Base-by-base conservation (phyloP, 805 yeast genomes). In the Zygotorulaspora danielsina region DNA sequence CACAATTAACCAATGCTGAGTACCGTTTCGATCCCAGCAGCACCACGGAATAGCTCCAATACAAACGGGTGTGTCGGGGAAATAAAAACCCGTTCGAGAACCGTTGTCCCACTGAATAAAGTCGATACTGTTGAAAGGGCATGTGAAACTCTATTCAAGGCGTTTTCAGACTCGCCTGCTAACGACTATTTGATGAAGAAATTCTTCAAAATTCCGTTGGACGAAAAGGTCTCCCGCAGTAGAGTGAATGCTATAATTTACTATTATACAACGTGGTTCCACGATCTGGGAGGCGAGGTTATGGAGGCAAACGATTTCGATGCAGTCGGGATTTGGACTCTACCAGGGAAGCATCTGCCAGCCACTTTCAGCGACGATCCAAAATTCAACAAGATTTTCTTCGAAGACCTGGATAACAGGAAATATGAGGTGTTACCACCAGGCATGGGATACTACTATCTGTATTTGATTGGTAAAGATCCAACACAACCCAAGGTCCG, bases 401-500 rank as follows among this genome's bases (percentile, higher is more conserved):
- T 52, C 28, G 57, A 51, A 15, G 56, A 54, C 16, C 34, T 53
- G 11, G 44, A 42, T 16, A 30, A 42, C 15, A 46, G 51, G 28
- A 50, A 54, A 32, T 38, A 49, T 9, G 44, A 45, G 28, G 55
- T 54, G 15, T 39, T 63, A 26, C 65, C 64, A 10, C 34, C 38
- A 25, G 54, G 49, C 5, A 47, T 58, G 34, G 52, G 47, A 6
- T 60, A 56, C 36, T 61, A 57, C 38, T 61, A 63, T 39, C 39
- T 63, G 31, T 61, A 55, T 43, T 50, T 59, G 40, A 50, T 63
- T 20, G 67, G 66, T 19, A 61, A 57, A 43, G 59, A 61, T 34
- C 44, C 51, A n/a, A 41, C 49, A 7, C 56, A 57, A 27, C 54
- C 49, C 4, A 48, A 46, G 17, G 44, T 50, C 6, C 54, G 51